Percentiles rank a stretch among this genome's conserved stretches.
These are phyloP conservation scores for Parietaria judaica DNA, from an alignment of 306 rosid genomes.

Conservation along the genomic window DNA sequence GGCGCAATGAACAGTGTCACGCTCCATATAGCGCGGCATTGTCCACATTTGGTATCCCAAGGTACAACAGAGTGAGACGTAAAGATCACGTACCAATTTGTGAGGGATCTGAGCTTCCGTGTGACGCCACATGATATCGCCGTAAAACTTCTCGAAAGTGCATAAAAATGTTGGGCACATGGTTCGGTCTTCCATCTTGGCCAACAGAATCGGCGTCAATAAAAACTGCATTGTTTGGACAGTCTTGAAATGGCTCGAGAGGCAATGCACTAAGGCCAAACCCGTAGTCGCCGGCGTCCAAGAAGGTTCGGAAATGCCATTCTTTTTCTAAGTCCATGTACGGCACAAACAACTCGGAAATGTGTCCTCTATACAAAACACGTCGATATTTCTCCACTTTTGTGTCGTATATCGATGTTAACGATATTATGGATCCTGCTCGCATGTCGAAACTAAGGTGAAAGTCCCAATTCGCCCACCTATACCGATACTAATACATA, in stretches of 20 bases:
- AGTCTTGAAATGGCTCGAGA: conserved; percentile 35
- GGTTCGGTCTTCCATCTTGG: conserved; percentile 35
- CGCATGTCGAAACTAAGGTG: conserved; percentile 37
- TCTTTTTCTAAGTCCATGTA: conserved; percentile 54
- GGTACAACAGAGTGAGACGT: too few species aligned
- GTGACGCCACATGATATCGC: conserved; percentile 67
- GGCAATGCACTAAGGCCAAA: conserved; percentile 41
- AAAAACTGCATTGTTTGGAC: conserved; percentile 50
- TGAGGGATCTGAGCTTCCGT: conserved; percentile 34
- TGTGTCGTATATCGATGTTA: conserved; percentile 46
- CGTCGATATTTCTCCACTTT: conserved; percentile 23
- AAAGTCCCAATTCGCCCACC: conserved; percentile 55
- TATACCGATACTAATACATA: background rate
- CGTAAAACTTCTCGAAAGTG: conserved; percentile 37
- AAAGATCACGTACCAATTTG: conserved; percentile 9
- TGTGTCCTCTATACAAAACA: conserved; percentile 42
- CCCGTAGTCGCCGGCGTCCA: conserved; percentile 48
- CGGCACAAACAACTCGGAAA: conserved; percentile 47
- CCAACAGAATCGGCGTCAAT: conserved; percentile 34
- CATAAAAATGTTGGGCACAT: conserved; percentile 39
- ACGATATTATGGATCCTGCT: conserved; percentile 43
- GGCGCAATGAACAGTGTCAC: too few species aligned
- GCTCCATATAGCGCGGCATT: too few species aligned
- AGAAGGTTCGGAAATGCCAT: conserved; percentile 42
- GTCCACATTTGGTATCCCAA: too few species aligned